Evolutionary conservation across 2,329 filamentous ascomycete species (phyloP), one percentile per base, ranked within the genome.

Genomic region (Raffaelea ambrosiae): DNA sequence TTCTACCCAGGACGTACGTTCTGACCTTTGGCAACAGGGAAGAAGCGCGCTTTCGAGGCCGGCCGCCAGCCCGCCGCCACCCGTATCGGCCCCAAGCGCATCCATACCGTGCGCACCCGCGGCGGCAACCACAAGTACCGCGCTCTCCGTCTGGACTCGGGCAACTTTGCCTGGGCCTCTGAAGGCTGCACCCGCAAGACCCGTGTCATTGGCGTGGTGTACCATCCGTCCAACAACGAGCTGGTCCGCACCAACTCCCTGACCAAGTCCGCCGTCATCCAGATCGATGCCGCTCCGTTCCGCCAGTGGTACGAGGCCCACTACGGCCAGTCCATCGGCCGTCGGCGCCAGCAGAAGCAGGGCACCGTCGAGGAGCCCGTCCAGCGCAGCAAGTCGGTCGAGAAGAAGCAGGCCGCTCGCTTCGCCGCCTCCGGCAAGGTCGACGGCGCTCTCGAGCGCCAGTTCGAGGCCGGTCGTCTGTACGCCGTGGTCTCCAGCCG

Each of bases 151-250:
- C 87, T 98, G 77, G 93, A 98, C 71, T 84, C 88, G 59, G 93
- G 93, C 71, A 98, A 98, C 85, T 98, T 97, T 77, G 90, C 90
- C 66, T 98, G 93, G 93, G 91, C 88, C 66, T 96, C 89, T 60
- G 93, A 98, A 82, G 90, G 91, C 67, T 79, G 89, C 74, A 87
- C 91, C 75, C 91, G 93, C 84, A 98, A 98, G 85, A 89, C 88
- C 74, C 93, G 94, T 80, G 87, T 98, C 72, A 96, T 98, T 72
- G 89, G 79, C 66, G 94, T 98, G 76, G 86, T 84, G 70, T 98
- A 89, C 87, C 94, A 98, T 77, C 94, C 93, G 56, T 96, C 91
- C 72, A 98, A 98, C 90, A 98, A 98, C 88, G 93, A 98, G 79
- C 83, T 98, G 63, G 90, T 98, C 80, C 93, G 93, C 69, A 98